These are phyloP conservation scores for Boeremia exigua DNA, from an alignment of 2,329 filamentous ascomycete species.

Conservation along the genomic window DNA sequence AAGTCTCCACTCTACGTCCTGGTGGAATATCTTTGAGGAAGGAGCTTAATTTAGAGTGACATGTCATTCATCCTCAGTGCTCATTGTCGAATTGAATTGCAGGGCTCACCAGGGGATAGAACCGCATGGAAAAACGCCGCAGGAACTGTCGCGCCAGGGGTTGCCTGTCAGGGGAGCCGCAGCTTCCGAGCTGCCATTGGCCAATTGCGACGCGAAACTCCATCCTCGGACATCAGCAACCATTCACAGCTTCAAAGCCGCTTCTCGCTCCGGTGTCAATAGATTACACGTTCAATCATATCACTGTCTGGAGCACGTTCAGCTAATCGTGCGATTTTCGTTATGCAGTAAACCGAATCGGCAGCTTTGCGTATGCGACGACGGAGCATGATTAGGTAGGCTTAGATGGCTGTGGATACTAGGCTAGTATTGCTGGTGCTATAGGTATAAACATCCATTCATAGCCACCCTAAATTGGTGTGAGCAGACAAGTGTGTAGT, in stretches of 20 bases:
- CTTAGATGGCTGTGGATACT: constrained; percentile 3
- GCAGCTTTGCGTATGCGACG: constrained; percentile 2
- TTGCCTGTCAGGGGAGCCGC: constrained; percentile 24
- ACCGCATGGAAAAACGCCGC: constrained; percentile 22
- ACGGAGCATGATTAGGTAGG: constrained; percentile 4
- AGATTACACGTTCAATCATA: constrained; percentile 37
- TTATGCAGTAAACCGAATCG: constrained; percentile 1
- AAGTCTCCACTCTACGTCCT: background rate
- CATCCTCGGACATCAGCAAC: constrained; percentile 26
- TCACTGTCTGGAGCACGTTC: constrained; percentile 27
- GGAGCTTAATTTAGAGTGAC: background rate
- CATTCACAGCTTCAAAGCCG: constrained; percentile 34
- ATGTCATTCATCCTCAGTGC: constrained; percentile 7
- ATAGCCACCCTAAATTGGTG: background rate
- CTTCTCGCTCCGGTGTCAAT: constrained; percentile 27
- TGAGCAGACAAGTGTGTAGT: background rate
- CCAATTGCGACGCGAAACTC: constrained; percentile 7
- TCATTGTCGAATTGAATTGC: background rate
- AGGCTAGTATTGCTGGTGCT: background rate
- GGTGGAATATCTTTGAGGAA: background rate
- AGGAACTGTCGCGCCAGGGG: constrained; percentile 17
- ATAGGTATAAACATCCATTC: constrained; percentile 18
- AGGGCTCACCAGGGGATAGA: constrained; percentile 18
- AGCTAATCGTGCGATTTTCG: constrained; percentile 10
- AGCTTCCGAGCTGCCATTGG: constrained; percentile 28